Conservation (phyloP, 2,329 filamentous ascomycete species). For the Coniochaeta pulveracea region DNA sequence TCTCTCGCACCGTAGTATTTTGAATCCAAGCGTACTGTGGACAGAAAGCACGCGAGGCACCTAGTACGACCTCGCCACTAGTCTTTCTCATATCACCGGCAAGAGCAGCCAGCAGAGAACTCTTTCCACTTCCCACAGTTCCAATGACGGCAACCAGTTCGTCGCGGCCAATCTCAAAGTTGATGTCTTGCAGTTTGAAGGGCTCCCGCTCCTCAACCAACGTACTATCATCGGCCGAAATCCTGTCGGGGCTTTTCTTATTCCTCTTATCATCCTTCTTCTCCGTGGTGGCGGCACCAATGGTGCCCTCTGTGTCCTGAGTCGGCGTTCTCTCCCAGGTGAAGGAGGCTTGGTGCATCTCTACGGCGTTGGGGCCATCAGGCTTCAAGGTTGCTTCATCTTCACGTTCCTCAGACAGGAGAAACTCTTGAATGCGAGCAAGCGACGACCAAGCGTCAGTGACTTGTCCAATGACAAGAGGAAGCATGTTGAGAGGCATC, state of each 20-base stretch:
- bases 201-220: conserved; percentile 49
- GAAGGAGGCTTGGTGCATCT: conserved; percentile 63
- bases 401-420: conserved; percentile 73
- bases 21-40: conserved; percentile 98
- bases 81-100: conserved; percentile 92
- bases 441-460: conserved; percentile 84
- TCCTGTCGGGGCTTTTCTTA: conserved; percentile 21
- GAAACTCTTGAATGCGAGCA: conserved; percentile 75
- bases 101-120: conserved; percentile 74
- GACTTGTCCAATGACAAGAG: conserved; percentile 77
- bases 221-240: conserved; percentile 40
- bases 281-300: conserved; percentile 28
- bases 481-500: conserved; percentile 80
- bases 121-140: conserved; percentile 83
- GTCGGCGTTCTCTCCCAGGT: conserved; percentile 70
- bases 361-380: conserved; percentile 57
- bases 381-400: conserved; percentile 51
- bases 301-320: conserved; percentile 36
- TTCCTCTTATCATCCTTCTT: conserved; percentile 29
- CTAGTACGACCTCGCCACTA: conserved; percentile 59
- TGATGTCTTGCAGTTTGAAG: conserved; percentile 60
- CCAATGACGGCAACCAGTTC: conserved; percentile 82
- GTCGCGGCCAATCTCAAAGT: conserved; percentile 58
- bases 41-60: conserved; percentile 78
- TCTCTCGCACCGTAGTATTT: conserved; percentile 75